A percentile compares a stretch with the other conserved stretches of the same genome.
These are phyloP conservation scores for Chlorella sorokiniana DNA, from an alignment of 139 green algal species.

Conservation along the genomic window DNA sequence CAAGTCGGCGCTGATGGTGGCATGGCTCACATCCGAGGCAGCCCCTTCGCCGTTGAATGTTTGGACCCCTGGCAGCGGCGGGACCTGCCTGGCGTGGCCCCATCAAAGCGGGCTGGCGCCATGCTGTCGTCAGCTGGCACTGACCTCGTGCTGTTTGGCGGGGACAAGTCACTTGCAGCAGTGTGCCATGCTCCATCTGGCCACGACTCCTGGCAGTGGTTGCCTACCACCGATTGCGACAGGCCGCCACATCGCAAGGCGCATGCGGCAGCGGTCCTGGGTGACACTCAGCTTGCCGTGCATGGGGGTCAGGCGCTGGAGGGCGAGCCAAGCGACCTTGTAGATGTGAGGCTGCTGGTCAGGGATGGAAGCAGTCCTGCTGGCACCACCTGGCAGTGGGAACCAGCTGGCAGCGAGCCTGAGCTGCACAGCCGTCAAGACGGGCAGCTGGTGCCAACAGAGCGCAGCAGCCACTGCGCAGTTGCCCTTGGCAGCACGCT, in stretches of 20 bases:
- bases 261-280: constrained; percentile 47
- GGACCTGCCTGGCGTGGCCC: constrained; percentile 62
- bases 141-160: constrained; percentile 75
- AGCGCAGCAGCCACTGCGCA: constrained; percentile 47
- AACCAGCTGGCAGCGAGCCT: background rate
- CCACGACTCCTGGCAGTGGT: constrained; percentile 61
- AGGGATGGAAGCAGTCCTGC: constrained; percentile 7
- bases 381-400: constrained; percentile 17
- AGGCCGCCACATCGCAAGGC: constrained; percentile 50
- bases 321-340: constrained; percentile 33
- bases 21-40: constrained; percentile 68
- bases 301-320: constrained; percentile 67
- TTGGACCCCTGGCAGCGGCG: constrained; percentile 73
- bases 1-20: constrained; percentile 64
- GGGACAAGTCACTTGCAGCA: constrained; percentile 66
- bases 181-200: constrained; percentile 53
- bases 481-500: constrained; percentile 57
- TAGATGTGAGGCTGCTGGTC: background rate
- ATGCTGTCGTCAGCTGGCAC: constrained; percentile 50
- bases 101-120: constrained; percentile 65
- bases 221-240: constrained; percentile 25
- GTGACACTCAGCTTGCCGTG: constrained; percentile 55
- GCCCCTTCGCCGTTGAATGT: constrained; percentile 71
- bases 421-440: constrained; percentile 6
- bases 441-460: background rate